Conservation (phyloP, 495 filamentous ascomycete genomes). For the Beverwykella pulmonaria region DNA sequence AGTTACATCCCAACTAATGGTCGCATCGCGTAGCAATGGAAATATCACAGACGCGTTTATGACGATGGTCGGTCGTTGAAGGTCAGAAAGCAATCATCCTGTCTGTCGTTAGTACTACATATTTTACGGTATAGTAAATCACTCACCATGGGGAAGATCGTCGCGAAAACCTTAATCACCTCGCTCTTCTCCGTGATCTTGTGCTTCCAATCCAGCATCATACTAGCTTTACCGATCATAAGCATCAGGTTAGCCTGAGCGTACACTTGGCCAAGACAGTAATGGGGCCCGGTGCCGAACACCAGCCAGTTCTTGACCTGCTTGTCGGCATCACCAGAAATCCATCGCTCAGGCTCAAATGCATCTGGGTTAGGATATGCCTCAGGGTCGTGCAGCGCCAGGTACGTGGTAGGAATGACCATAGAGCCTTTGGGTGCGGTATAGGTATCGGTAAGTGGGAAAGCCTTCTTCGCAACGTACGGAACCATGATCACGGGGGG, state of each 20-base stretch:
- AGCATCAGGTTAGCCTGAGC: conserved; percentile 86
- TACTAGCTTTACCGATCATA: conserved; percentile 92
- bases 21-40: conserved; percentile 13
- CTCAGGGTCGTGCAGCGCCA: conserved; percentile 90
- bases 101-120: conserved; percentile 2
- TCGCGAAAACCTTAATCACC: conserved; percentile 97
- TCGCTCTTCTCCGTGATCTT: conserved; percentile 77
- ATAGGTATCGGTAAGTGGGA: conserved; percentile 87
- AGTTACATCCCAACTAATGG: neutral
- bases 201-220: conserved; percentile 90
- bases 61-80: conserved; percentile 32
- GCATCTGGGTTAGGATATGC: conserved; percentile 86
- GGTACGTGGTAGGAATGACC: conserved; percentile 88
- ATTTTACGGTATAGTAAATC: neutral
- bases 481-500: conserved; percentile 98
- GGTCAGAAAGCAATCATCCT: conserved; percentile 44
- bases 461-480: conserved; percentile 91
- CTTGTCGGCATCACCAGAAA: conserved; percentile 85
- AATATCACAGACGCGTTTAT: neutral
- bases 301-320: conserved; percentile 96
- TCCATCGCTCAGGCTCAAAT: conserved; percentile 92
- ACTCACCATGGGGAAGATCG: conserved; percentile 93
- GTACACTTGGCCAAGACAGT: conserved; percentile 94
- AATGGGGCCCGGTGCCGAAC: conserved; percentile 95
- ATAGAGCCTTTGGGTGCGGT: conserved; percentile 92